These are phyloP conservation scores for Halophytophthora batemanensis DNA, from an alignment of 352 stramenopile species.

Conservation along the genomic window DNA sequence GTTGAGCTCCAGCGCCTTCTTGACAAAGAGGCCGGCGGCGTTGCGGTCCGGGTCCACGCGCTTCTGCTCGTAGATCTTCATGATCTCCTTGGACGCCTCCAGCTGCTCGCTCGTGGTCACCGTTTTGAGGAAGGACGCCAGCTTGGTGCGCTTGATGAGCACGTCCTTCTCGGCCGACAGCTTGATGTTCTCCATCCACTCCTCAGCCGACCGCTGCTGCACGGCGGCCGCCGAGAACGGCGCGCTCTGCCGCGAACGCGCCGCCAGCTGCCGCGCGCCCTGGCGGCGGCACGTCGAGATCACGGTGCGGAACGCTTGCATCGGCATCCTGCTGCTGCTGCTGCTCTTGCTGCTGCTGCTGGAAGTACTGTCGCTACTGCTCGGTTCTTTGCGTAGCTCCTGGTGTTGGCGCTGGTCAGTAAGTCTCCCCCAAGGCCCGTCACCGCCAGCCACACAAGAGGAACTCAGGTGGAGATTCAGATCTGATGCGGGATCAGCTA, in stretches of 20 bases:
- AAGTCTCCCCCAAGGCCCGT: too few species aligned
- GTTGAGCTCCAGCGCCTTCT: slow-evolving; percentile 81
- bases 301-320: slow-evolving; percentile 70
- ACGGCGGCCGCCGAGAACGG: slow-evolving; percentile 34
- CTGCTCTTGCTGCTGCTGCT: slow-evolving; percentile 20
- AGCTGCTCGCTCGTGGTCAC: slow-evolving; percentile 80
- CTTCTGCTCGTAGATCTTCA: slow-evolving; percentile 88
- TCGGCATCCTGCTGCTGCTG: slow-evolving; percentile 30
- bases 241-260: slow-evolving; percentile 26
- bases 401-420: too few species aligned
- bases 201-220: slow-evolving; percentile 51
- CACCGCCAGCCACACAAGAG: too few species aligned
- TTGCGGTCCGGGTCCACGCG: slow-evolving; percentile 76
- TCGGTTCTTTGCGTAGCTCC: too few species aligned
- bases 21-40: slow-evolving; percentile 73
- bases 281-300: slow-evolving; percentile 53
- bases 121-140: slow-evolving; percentile 80
- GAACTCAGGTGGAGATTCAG: too few species aligned
- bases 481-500: too few species aligned
- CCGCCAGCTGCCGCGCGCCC: slow-evolving; percentile 28
- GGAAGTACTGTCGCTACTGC: too few species aligned
- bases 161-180: slow-evolving; percentile 68
- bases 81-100: slow-evolving; percentile 79
- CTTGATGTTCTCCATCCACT: slow-evolving; percentile 84
- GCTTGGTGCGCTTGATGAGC: slow-evolving; percentile 80